Evolutionary conservation across 2,329 filamentous ascomycete species (phyloP).

Genomic region (Colletotrichum sp.): DNA sequence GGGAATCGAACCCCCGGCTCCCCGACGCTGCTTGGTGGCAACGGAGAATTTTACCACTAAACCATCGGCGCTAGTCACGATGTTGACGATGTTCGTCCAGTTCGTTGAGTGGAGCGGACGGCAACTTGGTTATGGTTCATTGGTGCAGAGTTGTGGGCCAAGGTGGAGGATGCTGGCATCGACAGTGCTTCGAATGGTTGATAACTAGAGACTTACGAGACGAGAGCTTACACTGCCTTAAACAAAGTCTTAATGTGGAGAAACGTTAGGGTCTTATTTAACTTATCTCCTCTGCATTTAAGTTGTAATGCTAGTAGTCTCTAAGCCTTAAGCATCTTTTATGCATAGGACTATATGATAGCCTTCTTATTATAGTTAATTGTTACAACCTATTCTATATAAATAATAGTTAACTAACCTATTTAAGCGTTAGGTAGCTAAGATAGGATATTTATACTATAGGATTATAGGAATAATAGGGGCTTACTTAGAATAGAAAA

Average conservation of each 20-base stretch:
- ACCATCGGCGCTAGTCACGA: constrained; percentile 1
- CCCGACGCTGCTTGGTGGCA: constrained; percentile 12
- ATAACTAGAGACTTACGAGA: neutral
- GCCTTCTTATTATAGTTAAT: too few species aligned
- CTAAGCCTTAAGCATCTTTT: neutral
- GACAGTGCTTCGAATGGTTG: neutral
- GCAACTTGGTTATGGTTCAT: too few species aligned
- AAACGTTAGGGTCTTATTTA: rapidly evolving
- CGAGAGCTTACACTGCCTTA: neutral
- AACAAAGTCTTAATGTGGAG: neutral
- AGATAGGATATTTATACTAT: too few species aligned
- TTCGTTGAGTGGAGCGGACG: rapidly evolving
- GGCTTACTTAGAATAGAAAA: too few species aligned
- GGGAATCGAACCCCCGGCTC: constrained; percentile 17
- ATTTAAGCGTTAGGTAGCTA: too few species aligned
- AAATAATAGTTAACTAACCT: too few species aligned
- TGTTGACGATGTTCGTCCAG: neutral
- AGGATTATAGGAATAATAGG: too few species aligned
- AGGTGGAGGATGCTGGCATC: neutral
- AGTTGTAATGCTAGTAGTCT: neutral
- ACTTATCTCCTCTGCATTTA: neutral
- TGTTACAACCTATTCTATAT: too few species aligned
- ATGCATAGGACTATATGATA: neutral
- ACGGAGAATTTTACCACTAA: constrained; percentile 20
- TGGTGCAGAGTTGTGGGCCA: neutral